Percentiles rank a stretch among this genome's conserved stretches.
These are phyloP conservation scores for Tephrocybe sp. DNA, from an alignment of 768 basidiomycete species.

Conservation along the genomic window DNA sequence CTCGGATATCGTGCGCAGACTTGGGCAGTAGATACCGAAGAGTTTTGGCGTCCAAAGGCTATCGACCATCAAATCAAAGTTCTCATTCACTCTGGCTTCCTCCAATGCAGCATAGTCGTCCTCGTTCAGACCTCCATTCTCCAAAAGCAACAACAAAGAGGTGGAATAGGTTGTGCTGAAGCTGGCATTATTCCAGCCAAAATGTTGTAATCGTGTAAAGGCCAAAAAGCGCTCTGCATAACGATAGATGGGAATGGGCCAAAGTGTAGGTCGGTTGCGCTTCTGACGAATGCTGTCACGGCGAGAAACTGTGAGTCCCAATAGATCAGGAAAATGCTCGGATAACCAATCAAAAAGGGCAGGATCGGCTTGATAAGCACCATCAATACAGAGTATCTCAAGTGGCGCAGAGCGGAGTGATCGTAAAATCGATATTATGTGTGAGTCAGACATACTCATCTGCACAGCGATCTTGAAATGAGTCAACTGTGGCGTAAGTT, in stretches of 20 bases:
- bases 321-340: neutral
- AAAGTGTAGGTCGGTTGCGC: neutral
- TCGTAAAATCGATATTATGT: neutral
- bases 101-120: neutral
- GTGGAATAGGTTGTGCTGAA: neutral
- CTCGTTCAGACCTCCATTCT: neutral
- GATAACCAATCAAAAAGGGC: neutral
- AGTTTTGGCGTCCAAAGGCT: neutral
- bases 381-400: constrained; percentile 1
- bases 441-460: neutral
- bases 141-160: neutral
- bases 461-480: neutral
- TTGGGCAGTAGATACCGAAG: constrained; percentile 3
- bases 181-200: constrained; percentile 4
- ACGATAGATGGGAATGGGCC: constrained; percentile 5
- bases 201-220: neutral
- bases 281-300: neutral
- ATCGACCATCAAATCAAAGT: neutral
- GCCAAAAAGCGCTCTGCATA: constrained; percentile 1
- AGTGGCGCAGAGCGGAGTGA: neutral
- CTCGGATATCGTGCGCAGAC: neutral
- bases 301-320: neutral
- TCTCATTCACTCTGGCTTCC: neutral
- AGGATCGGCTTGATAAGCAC: neutral
- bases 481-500: neutral